Base-by-base conservation (phyloP, 2,329 filamentous ascomycete species). In the Hirsutella minnesotensis region DNA sequence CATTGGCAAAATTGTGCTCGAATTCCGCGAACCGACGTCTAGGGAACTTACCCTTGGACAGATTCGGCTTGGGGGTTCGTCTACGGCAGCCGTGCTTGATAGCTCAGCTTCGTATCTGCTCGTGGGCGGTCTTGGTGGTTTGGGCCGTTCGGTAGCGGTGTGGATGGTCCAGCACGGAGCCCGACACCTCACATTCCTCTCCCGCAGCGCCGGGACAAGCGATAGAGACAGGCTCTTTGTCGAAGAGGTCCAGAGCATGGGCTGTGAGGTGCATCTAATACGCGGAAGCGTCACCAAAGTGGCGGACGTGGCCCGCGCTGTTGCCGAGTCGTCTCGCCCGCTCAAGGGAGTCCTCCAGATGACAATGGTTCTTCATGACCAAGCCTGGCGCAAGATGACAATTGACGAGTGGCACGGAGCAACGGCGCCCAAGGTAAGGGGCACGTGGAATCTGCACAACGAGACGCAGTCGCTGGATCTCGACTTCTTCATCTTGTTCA, bases 361-460 rank as follows among this genome's bases (percentile, higher is more conserved):
- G 31, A 53, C 59, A 3, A 61, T 62, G 58, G 57, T 60, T 8
- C 19, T 48, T 20, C 16, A 13, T 22, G 16, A 31, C 19, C 10
- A 19, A 12, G 8, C 22, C 3, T n/a, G 3, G n/a, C 15, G 12
- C 13, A 35, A 40, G 42, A 48, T 22, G 39, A 40, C 12, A 20
- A 20, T 13, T 34, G 45, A 45, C 1, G 47, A 56, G 19, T 64
- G 58, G 56, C 46, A 46, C 4, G 44, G 49, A 44, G 46, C 44
- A 1, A 35, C 40, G 1, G n/a, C 36, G 5, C 51, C 60, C 20
- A 65, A 65, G 42, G 54, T 59, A 3, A 24, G 45, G 9, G 58
- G 60, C 1, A 56, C 58, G 2, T 54, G 52, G 48, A 64, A 64
- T 40, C 47, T 63, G 9, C 57, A 63, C 43, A 37, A 54, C 1